A percentile compares a stretch with the other conserved stretches of the same genome.
Conservation (phyloP, 2,329 filamentous ascomycete species). For the Meredithiella fracta region DNA sequence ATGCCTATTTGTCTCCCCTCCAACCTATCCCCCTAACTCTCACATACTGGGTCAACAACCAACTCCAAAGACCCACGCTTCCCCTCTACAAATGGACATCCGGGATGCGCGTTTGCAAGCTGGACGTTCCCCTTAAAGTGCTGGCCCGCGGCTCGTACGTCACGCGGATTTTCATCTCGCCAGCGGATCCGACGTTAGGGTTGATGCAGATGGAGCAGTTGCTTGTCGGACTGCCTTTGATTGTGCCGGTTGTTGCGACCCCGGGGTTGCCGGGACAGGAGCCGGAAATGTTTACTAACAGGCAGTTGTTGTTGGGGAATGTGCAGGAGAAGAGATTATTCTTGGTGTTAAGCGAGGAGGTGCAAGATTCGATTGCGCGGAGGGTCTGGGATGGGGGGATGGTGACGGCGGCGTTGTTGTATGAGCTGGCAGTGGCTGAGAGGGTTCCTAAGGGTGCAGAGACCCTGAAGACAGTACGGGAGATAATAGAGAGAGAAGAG, state of each 20-base stretch:
- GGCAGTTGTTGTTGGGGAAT: conserved; percentile 13
- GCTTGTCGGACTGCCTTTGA: conserved; percentile 9
- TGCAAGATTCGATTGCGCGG: conserved; percentile 42
- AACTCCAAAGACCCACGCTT: conserved; percentile 18
- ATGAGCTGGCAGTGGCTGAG: conserved; percentile 5
- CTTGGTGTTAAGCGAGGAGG: conserved; percentile 33
- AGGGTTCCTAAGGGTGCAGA: neutral
- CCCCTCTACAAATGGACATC: conserved; percentile 20
- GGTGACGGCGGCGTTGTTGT: conserved; percentile 25
- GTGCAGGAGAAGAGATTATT: conserved; percentile 13
- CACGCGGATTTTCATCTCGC: conserved; percentile 13
- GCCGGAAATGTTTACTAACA: conserved; percentile 10
- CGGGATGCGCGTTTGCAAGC: conserved; percentile 27
- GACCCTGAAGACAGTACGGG: neutral
- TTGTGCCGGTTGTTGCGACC: conserved; percentile 12
- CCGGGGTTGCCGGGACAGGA: conserved; percentile 1
- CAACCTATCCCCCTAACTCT: conserved; percentile 26
- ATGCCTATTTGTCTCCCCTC: conserved; percentile 33
- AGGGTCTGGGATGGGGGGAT: conserved; percentile 44
- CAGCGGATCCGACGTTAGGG: conserved; percentile 10
- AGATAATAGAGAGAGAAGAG: conserved; percentile 1
- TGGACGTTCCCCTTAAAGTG: conserved; percentile 14
- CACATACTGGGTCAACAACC: conserved; percentile 19
- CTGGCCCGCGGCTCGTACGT: conserved; percentile 13
- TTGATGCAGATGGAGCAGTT: conserved; percentile 11